Evolutionary conservation across 306 rosid genomes (phyloP), one percentile per base, ranked within the genome.

Genomic region (Heteromeles arbutifolia): DNA sequence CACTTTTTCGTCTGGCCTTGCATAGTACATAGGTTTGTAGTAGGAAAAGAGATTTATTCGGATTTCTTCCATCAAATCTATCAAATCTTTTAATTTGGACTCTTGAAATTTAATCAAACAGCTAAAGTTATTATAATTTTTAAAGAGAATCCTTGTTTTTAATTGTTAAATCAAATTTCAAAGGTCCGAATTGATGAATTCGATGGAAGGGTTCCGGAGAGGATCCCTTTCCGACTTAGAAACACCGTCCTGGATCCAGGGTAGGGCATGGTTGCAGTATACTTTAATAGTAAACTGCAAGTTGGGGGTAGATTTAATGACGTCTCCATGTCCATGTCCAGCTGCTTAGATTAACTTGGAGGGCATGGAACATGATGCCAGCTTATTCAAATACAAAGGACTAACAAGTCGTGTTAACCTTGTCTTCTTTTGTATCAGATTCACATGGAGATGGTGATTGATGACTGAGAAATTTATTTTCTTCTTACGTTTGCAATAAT

Each of bases 371-470:
- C 82, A 69, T 44, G 82, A 74, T 63, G 80, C 78, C 77, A 54
- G 28, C 17, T 18, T 39, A 56, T 53, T 74, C 41, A 43, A 64
- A 82, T 57, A 65, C 43, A 18, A 69, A 15, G 74, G 26, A 75
- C 67, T 71, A 28, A 28, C 24, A 72, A 59, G 25, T 45, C 74
- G 29, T 50, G 69, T n/a, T 58, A 22, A 37, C 73, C 73, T 43
- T 39, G 50, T 66, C 28, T 44, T 45, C 21, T 32, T 72, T 45
- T 53, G 31, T 18, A 44, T 78, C 74, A 65, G 70, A 19, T 50
- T 83, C 86, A 83, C 83, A 79, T 83, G 83, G 69, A 78, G 66
- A 50, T 44, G 86, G 72, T 54, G 66, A 58, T 22, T 17, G 21
- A 4, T 2, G 0, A 45, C 0, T 14, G 8, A 15, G 19, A 14